phyloP scores from a whole-genome alignment of 1,284 basidiomycete genomes.

The Puccinia hordei region DNA sequence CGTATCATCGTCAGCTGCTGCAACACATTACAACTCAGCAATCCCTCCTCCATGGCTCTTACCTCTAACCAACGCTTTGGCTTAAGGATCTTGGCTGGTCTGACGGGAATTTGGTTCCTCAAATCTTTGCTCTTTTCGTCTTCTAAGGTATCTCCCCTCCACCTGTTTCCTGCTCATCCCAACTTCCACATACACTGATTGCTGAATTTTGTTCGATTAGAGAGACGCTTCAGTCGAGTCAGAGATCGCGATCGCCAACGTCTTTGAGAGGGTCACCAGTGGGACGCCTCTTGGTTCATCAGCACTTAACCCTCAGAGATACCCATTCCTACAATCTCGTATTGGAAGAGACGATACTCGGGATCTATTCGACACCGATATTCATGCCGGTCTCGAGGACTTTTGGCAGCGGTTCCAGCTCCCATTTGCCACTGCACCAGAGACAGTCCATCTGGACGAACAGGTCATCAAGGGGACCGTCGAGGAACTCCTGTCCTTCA shows the following conservation, averaged over 20 bases:
- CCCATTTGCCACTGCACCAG: conserved; percentile 68
- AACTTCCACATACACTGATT: background rate
- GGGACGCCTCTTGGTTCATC: conserved; percentile 66
- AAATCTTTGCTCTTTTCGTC: conserved; percentile 40
- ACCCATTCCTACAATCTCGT: conserved; percentile 80
- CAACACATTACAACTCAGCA: background rate
- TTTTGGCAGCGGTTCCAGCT: conserved; percentile 88
- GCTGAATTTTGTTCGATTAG: conserved; percentile 49
- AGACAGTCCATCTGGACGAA: conserved; percentile 81
- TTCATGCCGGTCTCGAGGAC: conserved; percentile 75
- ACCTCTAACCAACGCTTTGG: conserved; percentile 38
- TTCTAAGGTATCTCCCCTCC: conserved; percentile 17
- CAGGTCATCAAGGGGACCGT: conserved; percentile 82
- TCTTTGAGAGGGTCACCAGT: conserved; percentile 80
- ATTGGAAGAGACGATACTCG: conserved; percentile 65
- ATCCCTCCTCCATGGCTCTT: conserved; percentile 37
- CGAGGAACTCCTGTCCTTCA: conserved; percentile 83
- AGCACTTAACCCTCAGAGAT: conserved; percentile 78
- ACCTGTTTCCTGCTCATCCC: background rate
- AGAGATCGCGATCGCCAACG: conserved; percentile 58
- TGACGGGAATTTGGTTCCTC: conserved; percentile 26
- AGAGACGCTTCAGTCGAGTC: conserved; percentile 53
- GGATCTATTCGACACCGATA: conserved; percentile 75
- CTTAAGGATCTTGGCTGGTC: conserved; percentile 27
- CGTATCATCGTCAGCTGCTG: background rate